Evolutionary conservation across 169 alveolate species (phyloP).

Genomic region (Plasmodium chabaudi): DNA sequence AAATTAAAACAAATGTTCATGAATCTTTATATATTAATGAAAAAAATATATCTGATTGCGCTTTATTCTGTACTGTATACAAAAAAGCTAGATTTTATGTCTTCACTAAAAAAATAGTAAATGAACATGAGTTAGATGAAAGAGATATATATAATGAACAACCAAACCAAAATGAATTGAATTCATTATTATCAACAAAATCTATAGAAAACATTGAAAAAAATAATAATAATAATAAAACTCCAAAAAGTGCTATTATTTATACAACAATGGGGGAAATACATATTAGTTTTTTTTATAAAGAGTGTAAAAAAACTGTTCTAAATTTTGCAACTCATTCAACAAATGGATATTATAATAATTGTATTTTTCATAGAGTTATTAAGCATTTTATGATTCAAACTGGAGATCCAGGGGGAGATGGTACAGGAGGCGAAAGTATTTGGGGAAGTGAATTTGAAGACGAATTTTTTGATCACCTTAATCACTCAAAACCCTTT

Average conservation of each 20-base stretch:
- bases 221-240: conserved; percentile 68
- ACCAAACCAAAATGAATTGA: conserved; percentile 81
- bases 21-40: conserved; percentile 65
- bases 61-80: conserved; percentile 79
- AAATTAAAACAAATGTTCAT: conserved; percentile 33
- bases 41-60: conserved; percentile 75
- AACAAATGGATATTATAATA: conserved; percentile 93
- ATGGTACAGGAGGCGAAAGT: conserved; percentile 97
- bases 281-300: conserved; percentile 91
- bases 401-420: conserved; percentile 99
- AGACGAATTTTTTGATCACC: conserved; percentile 95
- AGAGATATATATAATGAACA: conserved; percentile 94
- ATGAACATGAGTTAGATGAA: conserved; percentile 90
- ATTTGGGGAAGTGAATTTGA: conserved; percentile 94
- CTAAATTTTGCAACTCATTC: conserved; percentile 97
- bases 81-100: conserved; percentile 89
- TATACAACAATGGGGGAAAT: conserved; percentile 99
- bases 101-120: conserved; percentile 92
- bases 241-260: conserved; percentile 93
- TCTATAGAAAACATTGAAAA: conserved; percentile 50
- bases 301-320: conserved; percentile 95
- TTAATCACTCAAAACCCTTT: conserved; percentile 96
- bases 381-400: conserved; percentile 98
- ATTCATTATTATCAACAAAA: conserved; percentile 41
- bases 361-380: conserved; percentile 90